A percentile compares a stretch with the other conserved stretches of the same genome.
phyloP scores from a whole-genome alignment of 148 eudicot genomes.

The Suaeda aralocaspica region DNA sequence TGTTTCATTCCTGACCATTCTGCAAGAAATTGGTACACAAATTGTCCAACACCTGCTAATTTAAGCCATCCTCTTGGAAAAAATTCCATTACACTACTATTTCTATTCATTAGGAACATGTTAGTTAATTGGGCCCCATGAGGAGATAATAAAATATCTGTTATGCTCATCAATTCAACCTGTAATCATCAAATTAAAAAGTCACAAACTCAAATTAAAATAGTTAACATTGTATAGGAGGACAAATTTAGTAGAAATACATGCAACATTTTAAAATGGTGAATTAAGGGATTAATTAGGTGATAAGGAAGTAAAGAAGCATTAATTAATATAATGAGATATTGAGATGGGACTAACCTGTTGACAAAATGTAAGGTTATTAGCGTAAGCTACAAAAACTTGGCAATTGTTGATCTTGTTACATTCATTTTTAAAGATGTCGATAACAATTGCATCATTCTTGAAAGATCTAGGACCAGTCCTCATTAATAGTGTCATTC shows the following conservation, averaged over 20 bases:
- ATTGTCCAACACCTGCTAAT: conserved; percentile 74
- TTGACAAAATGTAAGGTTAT: conserved; percentile 68
- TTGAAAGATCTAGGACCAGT: conserved; percentile 62
- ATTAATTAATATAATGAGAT: not conserved
- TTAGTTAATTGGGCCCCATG: conserved; percentile 83
- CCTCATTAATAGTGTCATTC: conserved; percentile 60
- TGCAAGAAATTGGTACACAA: conserved; percentile 54
- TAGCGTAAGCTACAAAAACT: conserved; percentile 42
- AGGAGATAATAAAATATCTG: conserved; percentile 66
- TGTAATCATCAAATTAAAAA: conserved; percentile 11
- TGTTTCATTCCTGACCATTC: conserved; percentile 81
- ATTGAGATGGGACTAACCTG: conserved; percentile 47
- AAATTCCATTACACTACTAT: conserved; percentile 81
- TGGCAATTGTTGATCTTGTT: conserved; percentile 43
- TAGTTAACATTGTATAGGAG: too few species aligned
- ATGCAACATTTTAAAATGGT: too few species aligned
- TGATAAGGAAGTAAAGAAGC: too few species aligned
- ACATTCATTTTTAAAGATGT: conserved; percentile 54
- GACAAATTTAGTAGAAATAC: too few species aligned
- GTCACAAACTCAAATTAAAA: too few species aligned
- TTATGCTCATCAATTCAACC: conserved; percentile 72
- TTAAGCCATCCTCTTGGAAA: conserved; percentile 84
- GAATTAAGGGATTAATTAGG: too few species aligned
- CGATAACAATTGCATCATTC: conserved; percentile 46
- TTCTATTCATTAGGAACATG: conserved; percentile 75